Conservation (phyloP, 352 stramenopile genomes). For the Phytophthora niederhauseri region DNA sequence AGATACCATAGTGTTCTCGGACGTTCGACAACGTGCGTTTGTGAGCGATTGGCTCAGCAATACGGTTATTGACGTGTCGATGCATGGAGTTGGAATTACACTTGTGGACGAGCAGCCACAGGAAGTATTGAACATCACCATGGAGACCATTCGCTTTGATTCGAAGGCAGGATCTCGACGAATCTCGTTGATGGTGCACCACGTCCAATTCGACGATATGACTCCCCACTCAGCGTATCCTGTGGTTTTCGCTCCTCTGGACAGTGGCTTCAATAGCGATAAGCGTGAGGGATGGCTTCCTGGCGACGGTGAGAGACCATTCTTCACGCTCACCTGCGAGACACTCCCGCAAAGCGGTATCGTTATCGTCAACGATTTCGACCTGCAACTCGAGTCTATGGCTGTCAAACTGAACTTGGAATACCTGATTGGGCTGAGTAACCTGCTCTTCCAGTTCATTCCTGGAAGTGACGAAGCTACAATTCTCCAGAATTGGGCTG, state of each 20-base stretch:
- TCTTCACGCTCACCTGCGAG: constrained; percentile 70
- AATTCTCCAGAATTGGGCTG: constrained; percentile 58
- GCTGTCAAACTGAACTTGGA: constrained; percentile 82
- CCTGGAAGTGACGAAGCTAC: constrained; percentile 71
- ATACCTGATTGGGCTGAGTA: constrained; percentile 74
- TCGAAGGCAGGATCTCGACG: constrained; percentile 55
- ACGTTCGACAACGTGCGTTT: constrained; percentile 58
- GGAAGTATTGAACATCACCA: constrained; percentile 87
- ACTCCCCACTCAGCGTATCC: constrained; percentile 71
- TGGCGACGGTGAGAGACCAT: constrained; percentile 74
- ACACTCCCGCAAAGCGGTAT: constrained; percentile 73
- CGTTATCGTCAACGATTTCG: constrained; percentile 81
- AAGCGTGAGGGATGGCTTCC: constrained; percentile 86
- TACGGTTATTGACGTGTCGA: constrained; percentile 71
- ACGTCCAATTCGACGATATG: constrained; percentile 91
- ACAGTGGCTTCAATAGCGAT: constrained; percentile 89
- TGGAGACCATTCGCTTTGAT: constrained; percentile 80
- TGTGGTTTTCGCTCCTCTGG: constrained; percentile 76
- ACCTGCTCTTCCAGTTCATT: constrained; percentile 80
- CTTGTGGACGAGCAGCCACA: constrained; percentile 78
- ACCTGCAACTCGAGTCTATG: constrained; percentile 72
- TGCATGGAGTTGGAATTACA: constrained; percentile 80
- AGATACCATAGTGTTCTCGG: constrained; percentile 66
- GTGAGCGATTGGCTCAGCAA: constrained; percentile 80
- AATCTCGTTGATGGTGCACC: constrained; percentile 71